Percentiles rank a stretch among this genome's conserved stretches.
Conservation (phyloP, 257 asterid genomes). For the Lycium barbarum region DNA sequence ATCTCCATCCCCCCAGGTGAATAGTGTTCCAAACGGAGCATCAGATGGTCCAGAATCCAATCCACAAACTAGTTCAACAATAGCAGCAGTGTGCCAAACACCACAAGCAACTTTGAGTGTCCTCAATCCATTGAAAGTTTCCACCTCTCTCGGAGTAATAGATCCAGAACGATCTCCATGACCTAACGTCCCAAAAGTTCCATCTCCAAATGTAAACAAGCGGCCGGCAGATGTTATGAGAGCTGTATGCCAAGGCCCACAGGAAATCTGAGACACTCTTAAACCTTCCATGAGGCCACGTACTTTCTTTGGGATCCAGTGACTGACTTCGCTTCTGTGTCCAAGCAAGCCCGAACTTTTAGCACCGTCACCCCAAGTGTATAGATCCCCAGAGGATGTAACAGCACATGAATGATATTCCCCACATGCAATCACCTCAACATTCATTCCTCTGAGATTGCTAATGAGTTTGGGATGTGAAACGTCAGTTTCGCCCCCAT, state of each 20-base stretch:
- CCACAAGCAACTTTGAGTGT: conserved; percentile 79
- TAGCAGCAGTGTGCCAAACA: conserved; percentile 91
- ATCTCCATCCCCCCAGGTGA: conserved; percentile 96
- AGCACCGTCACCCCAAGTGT: conserved; percentile 86
- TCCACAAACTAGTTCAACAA: conserved; percentile 50
- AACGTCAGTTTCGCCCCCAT: conserved; percentile 69
- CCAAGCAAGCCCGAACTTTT: conserved; percentile 71
- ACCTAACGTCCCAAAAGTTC: conserved; percentile 87
- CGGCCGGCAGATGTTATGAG: conserved; percentile 60
- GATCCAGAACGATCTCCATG: conserved; percentile 58
- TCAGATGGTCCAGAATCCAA: conserved; percentile 39
- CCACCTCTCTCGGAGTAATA: conserved; percentile 71
- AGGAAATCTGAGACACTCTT: conserved; percentile 67
- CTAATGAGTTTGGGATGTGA: conserved; percentile 70
- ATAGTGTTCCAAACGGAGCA: conserved; percentile 58
- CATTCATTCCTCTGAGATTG: conserved; percentile 57
- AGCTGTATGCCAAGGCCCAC: conserved; percentile 96
- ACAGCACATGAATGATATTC: conserved; percentile 83
- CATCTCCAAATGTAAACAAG: conserved; percentile 88
- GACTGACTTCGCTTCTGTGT: conserved; percentile 67
- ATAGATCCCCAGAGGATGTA: conserved; percentile 78
- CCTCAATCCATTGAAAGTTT: conserved; percentile 57
- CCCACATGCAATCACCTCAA: conserved; percentile 79
- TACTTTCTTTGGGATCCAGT: conserved; percentile 82
- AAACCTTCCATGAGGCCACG: conserved; percentile 67